These are phyloP conservation scores for Saccharomyces mikatae DNA, from an alignment of 805 yeast species.

Conservation along the genomic window DNA sequence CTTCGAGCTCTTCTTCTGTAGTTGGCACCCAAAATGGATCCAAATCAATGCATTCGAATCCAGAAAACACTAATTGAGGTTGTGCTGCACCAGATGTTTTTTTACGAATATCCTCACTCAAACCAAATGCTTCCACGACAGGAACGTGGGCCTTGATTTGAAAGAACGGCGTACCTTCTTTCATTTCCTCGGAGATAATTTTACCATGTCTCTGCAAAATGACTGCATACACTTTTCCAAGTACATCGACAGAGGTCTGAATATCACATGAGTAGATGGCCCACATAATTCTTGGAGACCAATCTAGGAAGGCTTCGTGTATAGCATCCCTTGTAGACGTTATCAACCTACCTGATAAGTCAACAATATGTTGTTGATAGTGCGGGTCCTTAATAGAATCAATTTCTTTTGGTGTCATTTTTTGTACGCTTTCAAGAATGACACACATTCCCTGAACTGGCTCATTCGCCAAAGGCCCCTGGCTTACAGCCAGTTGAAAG, in stretches of 20 bases:
- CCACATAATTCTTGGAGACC: constrained; percentile 84
- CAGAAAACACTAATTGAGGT: constrained; percentile 88
- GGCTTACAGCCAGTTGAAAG: constrained; percentile 69
- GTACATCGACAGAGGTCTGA: constrained; percentile 88
- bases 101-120: constrained; percentile 89
- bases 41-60: constrained; percentile 75
- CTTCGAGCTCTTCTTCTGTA: constrained; percentile 92
- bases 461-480: constrained; percentile 87
- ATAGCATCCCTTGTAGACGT: constrained; percentile 66
- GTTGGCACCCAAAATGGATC: constrained; percentile 99
- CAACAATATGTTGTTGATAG: constrained; percentile 31
- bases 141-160: constrained; percentile 80
- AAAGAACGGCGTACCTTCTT: constrained; percentile 96
- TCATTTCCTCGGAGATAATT: constrained; percentile 86
- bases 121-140: constrained; percentile 93
- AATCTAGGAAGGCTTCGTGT: constrained; percentile 59
- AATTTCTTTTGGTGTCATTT: constrained; percentile 26
- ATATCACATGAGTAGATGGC: constrained; percentile 93
- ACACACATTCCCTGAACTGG: constrained; percentile 76
- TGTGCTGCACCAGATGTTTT: constrained; percentile 94
- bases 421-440: constrained; percentile 36
- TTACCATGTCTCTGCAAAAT: constrained; percentile 82
- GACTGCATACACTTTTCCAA: constrained; percentile 92
- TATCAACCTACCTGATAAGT: constrained; percentile 64
- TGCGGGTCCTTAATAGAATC: constrained; percentile 15